phyloP scores from a whole-genome alignment of 176 grass and related monocot species.

The Oryza glaberrima region DNA sequence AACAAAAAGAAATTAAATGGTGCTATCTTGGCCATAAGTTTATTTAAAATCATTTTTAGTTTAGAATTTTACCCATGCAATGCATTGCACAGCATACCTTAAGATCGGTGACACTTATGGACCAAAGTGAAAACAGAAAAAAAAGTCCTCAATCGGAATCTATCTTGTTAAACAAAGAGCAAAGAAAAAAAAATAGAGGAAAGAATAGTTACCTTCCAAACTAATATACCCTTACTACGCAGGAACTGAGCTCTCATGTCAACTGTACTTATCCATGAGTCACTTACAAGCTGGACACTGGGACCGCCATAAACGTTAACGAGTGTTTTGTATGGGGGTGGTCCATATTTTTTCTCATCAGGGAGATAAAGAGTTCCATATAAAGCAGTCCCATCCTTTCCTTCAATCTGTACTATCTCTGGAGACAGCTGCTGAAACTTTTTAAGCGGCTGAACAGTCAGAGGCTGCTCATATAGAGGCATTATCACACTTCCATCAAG shows the following conservation, averaged over 20 bases:
- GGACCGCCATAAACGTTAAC: slow-evolving; percentile 92
- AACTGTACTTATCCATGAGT: slow-evolving; percentile 96
- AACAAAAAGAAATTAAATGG: no score
- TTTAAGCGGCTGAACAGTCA: slow-evolving; percentile 60
- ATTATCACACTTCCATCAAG: slow-evolving; percentile 86
- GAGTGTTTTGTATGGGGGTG: slow-evolving; percentile 89
- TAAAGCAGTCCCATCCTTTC: slow-evolving; percentile 75
- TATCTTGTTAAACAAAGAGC: slow-evolving; percentile 22
- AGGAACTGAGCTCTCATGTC: slow-evolving; percentile 99
- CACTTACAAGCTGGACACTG: slow-evolving; percentile 83
- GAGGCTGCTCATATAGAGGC: slow-evolving; percentile 79
- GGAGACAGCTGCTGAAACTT: slow-evolving; percentile 79
- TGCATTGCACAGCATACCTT: not conserved
- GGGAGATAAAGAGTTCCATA: slow-evolving; percentile 91
- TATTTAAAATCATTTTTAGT: not conserved
- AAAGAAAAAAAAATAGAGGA: not conserved
- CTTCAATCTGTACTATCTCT: slow-evolving; percentile 81
- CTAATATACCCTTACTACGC: slow-evolving; percentile 90
- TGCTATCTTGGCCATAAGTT: not conserved
- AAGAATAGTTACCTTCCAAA: slow-evolving; percentile 87
- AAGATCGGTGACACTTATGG: not conserved
- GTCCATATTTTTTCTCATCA: slow-evolving; percentile 85
- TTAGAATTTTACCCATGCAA: not conserved
- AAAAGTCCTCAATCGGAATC: not conserved
- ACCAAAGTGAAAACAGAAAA: slow-evolving; percentile 10